Conservation (phyloP, 805 yeast genomes). For the Pichia sporocuriosa region DNA sequence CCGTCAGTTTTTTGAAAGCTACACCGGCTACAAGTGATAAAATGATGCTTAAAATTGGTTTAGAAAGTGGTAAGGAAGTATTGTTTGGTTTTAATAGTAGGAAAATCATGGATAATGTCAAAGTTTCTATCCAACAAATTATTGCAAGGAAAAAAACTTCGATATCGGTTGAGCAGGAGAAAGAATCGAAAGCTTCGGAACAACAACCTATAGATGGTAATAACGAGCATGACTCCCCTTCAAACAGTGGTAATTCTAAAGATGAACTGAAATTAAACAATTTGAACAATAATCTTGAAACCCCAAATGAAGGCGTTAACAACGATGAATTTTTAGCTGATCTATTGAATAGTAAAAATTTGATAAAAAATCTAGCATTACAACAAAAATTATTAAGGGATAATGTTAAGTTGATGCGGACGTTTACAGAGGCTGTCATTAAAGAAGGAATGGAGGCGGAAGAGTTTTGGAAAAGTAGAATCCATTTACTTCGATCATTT, state of each 20-base stretch:
- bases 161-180: constrained; percentile 19
- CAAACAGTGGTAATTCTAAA: too few relatives aligned
- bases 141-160: constrained; percentile 59
- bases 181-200: too few relatives aligned
- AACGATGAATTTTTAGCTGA: constrained; percentile 27
- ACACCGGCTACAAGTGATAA: constrained; percentile 61
- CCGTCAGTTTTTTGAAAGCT: constrained; percentile 52
- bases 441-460: constrained; percentile 66
- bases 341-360: constrained; percentile 47
- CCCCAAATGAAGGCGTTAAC: constrained; percentile 13
- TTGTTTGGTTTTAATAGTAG: constrained; percentile 64
- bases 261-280: not conserved
- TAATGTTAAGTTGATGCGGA: constrained; percentile 60
- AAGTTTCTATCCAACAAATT: constrained; percentile 58
- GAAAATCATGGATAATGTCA: constrained; percentile 68
- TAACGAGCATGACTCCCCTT: too few relatives aligned
- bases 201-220: too few relatives aligned
- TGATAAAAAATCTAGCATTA: constrained; percentile 63
- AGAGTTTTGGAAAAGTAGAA: constrained; percentile 82
- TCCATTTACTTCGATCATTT: constrained; percentile 73
- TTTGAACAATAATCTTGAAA: constrained; percentile 5
- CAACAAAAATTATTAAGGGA: constrained; percentile 74
- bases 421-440: constrained; percentile 85
- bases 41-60: constrained; percentile 54
- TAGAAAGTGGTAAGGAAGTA: constrained; percentile 23